These are phyloP conservation scores for Tylopilus vinaceipallidus DNA, from an alignment of 768 basidiomycete genomes.

Conservation along the genomic window DNA sequence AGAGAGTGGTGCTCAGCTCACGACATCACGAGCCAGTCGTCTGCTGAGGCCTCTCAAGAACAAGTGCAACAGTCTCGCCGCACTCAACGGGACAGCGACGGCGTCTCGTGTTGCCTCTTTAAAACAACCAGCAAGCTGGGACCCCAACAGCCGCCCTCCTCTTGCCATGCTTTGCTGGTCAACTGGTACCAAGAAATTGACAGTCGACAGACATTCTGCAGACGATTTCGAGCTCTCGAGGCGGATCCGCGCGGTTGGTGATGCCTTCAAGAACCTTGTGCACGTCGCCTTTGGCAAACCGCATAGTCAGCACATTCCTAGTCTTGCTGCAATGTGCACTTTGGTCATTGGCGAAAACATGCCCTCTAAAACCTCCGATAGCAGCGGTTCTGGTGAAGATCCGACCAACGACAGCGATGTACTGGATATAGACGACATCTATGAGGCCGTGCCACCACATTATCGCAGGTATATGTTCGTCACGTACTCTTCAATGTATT, in stretches of 20 bases:
- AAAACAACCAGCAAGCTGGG: slow-evolving; percentile 19
- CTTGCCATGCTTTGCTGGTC: slow-evolving; percentile 40
- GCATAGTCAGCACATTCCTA: slow-evolving; percentile 26
- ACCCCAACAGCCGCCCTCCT: slow-evolving; percentile 27
- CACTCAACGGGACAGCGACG: slow-evolving; percentile 19
- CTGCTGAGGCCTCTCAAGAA: slow-evolving; percentile 47
- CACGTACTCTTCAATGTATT: slow-evolving; percentile 5
- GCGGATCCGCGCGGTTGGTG: slow-evolving; percentile 52
- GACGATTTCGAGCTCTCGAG: slow-evolving; percentile 44
- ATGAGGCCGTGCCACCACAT: slow-evolving; percentile 50
- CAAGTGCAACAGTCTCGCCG: slow-evolving; percentile 42
- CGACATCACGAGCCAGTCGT: slow-evolving; percentile 42
- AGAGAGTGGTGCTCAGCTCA: slow-evolving; percentile 31
- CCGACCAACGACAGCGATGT: slow-evolving; percentile 23
- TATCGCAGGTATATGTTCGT: slow-evolving; percentile 49
- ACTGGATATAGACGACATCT: slow-evolving; percentile 39
- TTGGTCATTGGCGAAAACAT: slow-evolving; percentile 47
- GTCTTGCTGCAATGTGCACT: slow-evolving; percentile 47
- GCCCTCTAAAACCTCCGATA: slow-evolving; percentile 23
- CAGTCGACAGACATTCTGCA: slow-evolving; percentile 33
- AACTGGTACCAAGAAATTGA: slow-evolving; percentile 33
- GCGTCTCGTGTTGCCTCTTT: slow-evolving; percentile 15
- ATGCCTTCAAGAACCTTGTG: slow-evolving; percentile 52
- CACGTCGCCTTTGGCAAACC: slow-evolving; percentile 33
- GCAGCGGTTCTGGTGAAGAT: slow-evolving; percentile 22